Conservation (phyloP, 2,329 filamentous ascomycete genomes). For the Fusarium verticillioides region DNA sequence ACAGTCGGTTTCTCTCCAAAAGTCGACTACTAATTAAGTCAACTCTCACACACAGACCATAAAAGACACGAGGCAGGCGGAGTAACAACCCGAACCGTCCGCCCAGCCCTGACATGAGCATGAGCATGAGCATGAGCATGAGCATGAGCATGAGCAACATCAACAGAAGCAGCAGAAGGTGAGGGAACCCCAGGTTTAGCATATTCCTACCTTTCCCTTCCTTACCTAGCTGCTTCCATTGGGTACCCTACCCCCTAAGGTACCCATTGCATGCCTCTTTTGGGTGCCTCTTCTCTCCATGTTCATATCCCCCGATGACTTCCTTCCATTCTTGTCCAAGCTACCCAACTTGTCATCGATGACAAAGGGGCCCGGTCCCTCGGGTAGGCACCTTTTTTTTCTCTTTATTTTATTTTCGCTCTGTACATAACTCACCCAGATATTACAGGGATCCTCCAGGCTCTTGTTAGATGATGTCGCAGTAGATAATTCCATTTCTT, state of each 20-base stretch:
- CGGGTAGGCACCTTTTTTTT: constrained; percentile 4
- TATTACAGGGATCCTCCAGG: background rate
- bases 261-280: constrained; percentile 13
- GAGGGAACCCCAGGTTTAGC: constrained; percentile 34
- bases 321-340: constrained; percentile 6
- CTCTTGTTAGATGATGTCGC: background rate
- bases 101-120: constrained; percentile 27
- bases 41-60: constrained; percentile 22
- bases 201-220: background rate
- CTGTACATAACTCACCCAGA: background rate
- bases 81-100: constrained; percentile 37
- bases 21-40: background rate
- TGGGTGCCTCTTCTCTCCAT: constrained; percentile 1
- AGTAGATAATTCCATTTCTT: background rate
- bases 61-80: constrained; percentile 36
- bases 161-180: constrained; percentile 10
- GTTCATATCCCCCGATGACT: constrained; percentile 2
- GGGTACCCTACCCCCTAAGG: background rate
- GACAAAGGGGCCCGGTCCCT: constrained; percentile 26
- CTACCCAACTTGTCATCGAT: constrained; percentile 1
- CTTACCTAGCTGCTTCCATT: too few relatives aligned
- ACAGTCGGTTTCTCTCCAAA: background rate
- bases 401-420: background rate
- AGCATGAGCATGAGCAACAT: background rate
- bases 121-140: constrained; percentile 1